Evolutionary conservation across 768 basidiomycete genomes (phyloP), one percentile per base, ranked within the genome.

Genomic region (Podaxis sp.): DNA sequence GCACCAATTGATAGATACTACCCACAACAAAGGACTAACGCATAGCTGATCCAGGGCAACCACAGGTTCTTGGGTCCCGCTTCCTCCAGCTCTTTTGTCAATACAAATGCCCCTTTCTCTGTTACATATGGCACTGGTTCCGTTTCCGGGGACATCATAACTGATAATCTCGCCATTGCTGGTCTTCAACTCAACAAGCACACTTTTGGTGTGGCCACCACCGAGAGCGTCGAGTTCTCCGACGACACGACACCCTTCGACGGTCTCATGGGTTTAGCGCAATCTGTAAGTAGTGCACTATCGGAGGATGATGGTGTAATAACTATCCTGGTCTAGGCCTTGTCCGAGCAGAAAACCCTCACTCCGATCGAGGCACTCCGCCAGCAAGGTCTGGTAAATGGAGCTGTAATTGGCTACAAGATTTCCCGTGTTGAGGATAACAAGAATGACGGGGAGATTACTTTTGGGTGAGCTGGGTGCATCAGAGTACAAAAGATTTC

Each of bases 291-390:
- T 77, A 30, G 24, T 24, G 22, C n/a, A 22, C 17, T n/a, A 22
- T 0, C 30, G 15, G 36, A 17, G 24, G 11, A 9, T 36, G 13
- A 11, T 24, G 38, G 7, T 28, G 51, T 44, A 26, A 22, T 24
- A 51, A 28, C 24, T 12, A 9, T 38, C 22, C 55, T 12, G 11
- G 22, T 33, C 1, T 42, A 89, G 84, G 75, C 71, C 8, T 78
- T 95, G 56, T 93, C 92, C 22, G 68, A 89, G 64, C 86, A 95
- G 72, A 66, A 77, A 49, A 82, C 82, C 2, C 73, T 73, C 8
- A 95, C 93, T 0, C 90, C 90, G 7, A 82, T 91, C 44, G 92
- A 95, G 73, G 74, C 89, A 0, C 79, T 95, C 33, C 86, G 85
- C 1, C 62, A 76, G 22, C 77, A 76, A 5, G 85, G 85, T 36